Conservation (phyloP, 345 rosid species). For the Gossypium arboreum region DNA sequence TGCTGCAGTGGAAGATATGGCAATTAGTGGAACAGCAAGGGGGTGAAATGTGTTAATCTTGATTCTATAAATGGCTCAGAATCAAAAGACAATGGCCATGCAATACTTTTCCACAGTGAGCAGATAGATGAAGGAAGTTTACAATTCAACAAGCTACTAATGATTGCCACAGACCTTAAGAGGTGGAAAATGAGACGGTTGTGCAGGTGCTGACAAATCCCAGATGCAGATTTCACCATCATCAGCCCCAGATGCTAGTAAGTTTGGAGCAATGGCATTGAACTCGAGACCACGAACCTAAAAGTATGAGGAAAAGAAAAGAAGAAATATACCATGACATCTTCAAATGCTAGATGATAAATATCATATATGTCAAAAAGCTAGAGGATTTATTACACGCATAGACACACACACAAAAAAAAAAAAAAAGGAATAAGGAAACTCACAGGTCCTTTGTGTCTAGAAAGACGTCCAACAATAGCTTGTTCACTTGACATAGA, state of each 20-base stretch:
- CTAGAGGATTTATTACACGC: not conserved
- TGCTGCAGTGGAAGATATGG: too few relatives aligned
- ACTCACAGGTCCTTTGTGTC: slow-evolving; percentile 95
- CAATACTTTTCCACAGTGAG: not conserved
- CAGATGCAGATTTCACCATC: slow-evolving; percentile 97
- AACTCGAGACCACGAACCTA: slow-evolving; percentile 99
- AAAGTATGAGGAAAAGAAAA: slow-evolving; percentile 1
- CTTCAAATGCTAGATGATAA: not conserved
- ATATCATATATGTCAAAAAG: not conserved
- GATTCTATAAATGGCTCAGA: not conserved
- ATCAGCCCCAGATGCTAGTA: slow-evolving; percentile 97
- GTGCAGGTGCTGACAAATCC: slow-evolving; percentile 81
- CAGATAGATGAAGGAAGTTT: slow-evolving; percentile 4
- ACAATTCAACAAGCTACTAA: slow-evolving; percentile 1
- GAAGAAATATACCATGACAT: slow-evolving; percentile 9
- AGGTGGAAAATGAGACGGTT: slow-evolving; percentile 80
- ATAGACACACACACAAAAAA: not conserved
- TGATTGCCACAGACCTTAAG: slow-evolving; percentile 49
- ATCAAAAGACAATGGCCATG: not conserved
- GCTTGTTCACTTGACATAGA: slow-evolving; percentile 56
- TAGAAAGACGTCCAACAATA: slow-evolving; percentile 68
- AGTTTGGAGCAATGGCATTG: slow-evolving; percentile 64
- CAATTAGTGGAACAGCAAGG: too few relatives aligned
- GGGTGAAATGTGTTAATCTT: not conserved
- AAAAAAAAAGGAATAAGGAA: slow-evolving; percentile 5